A percentile compares a stretch with the other conserved stretches of the same genome.
Conservation (phyloP, 2,329 filamentous ascomycete species). For the Tolypocladium inflatum region DNA sequence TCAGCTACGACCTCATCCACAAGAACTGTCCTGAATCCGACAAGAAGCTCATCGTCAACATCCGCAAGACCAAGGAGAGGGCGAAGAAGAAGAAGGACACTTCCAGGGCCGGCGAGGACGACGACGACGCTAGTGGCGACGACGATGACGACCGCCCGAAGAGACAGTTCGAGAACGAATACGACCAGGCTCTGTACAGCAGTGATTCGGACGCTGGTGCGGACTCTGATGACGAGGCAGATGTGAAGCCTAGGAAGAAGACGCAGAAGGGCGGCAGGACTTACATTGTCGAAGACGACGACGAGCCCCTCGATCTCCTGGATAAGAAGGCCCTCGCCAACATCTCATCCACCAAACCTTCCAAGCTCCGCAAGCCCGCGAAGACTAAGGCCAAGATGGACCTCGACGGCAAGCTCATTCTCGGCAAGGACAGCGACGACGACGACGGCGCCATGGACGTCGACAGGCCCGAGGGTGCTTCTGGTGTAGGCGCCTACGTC, state of each 20-base stretch:
- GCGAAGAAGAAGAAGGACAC: conserved; percentile 81
- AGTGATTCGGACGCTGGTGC: conserved; percentile 51
- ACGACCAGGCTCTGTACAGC: conserved; percentile 92
- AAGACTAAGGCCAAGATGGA: conserved; percentile 58
- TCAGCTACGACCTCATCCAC: conserved; percentile 75
- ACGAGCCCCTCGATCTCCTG: conserved; percentile 89
- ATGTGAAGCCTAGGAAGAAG: conserved; percentile 32
- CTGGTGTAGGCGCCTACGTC: conserved; percentile 59
- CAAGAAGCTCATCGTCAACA: conserved; percentile 84
- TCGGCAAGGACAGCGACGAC: conserved; percentile 48
- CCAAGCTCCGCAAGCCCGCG: conserved; percentile 48
- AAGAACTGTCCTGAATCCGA: conserved; percentile 75
- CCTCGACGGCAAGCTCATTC: conserved; percentile 70
- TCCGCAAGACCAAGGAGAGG: conserved; percentile 88
- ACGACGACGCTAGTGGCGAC: conserved; percentile 43
- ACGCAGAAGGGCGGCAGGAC: conserved; percentile 55
- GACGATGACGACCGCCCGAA: conserved; percentile 35
- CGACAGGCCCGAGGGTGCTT: conserved; percentile 50
- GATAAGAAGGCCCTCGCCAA: conserved; percentile 83
- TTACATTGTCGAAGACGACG: conserved; percentile 90
- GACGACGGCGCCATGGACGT: conserved; percentile 51
- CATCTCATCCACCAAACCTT: conserved; percentile 84
- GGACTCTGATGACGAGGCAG: conserved; percentile 48
- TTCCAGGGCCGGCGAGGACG: conserved; percentile 45
- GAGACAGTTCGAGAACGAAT: conserved; percentile 78